Base-by-base conservation (phyloP, 2,329 filamentous ascomycete genomes). In the Penicillium hordei region DNA sequence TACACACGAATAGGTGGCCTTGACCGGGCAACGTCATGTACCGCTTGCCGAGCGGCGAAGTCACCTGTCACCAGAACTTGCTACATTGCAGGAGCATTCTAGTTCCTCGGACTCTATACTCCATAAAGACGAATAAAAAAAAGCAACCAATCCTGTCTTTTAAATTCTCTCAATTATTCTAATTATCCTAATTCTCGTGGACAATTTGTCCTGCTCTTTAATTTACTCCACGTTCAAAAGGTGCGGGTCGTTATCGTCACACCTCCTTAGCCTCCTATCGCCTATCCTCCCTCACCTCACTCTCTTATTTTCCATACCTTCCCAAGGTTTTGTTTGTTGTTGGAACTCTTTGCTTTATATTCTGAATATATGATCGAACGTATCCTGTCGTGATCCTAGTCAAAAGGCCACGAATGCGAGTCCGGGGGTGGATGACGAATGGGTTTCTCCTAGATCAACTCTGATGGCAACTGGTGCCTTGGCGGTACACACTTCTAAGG, bases 401-500 rank as follows among this genome's bases (percentile, higher is more conserved):
- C 53, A 51, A 61, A 44, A 51, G 58, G 55, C 61, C 60, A 63
- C 62, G 66, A 62, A 64, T 67, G 68, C 67, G 61, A 69, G 60
- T 61, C 55, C 52, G 59, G 65, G 71, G 65, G 40, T 46, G 21
- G 60, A 74, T 74, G 67, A 70, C 72, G 73, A 69, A 73, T 74
- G 73, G 64, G 65, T 67, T 66, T 71, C 63, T 72, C 68, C 60
- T 65, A 63, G 64, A 66, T 66, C 60, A 43, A 69, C 68, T 68
- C 68, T 68, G 68, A 74, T 72, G 71, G 70, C 70, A 70, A 65
- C 63, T 62, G 63, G 63, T 66, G 69, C 68, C 70, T 72, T 69
- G 65, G 68, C 65, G 64, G 66, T 61, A 66, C 58, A 55, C 60
- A 65, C 53, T 68, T 48, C 55, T 58, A 50, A 62, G 60, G 63